Base-by-base conservation (phyloP, 2,329 filamentous ascomycete species). In the Clonostachys solani region DNA sequence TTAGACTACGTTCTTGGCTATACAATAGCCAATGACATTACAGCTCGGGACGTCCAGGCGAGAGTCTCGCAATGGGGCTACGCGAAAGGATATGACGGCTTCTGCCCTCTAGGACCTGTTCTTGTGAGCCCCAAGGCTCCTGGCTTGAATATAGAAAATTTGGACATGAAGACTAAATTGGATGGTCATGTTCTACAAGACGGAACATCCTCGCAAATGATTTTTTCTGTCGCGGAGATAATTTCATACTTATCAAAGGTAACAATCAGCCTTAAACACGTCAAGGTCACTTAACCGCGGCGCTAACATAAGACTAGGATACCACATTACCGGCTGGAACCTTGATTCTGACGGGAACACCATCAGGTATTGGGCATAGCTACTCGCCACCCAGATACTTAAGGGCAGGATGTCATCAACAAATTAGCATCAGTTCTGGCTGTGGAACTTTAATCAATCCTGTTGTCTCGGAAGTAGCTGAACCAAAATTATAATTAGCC, bases 1-100 rank as follows among this genome's bases (percentile, higher is more conserved):
- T 53, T 74, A 18, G 65, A 72, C 44, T 76, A 78, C 49, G 66
- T 82, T 3, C 69, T 81, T 4, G 78, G 78, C 23, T 82, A 81
- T 53, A 80, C 77, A 1, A 70, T 72, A 37, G 73, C 73, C 46
- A 81, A 82, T 58, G 78, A 82, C 57, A 69, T 81, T 1, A 76
- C 72, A 7, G 73, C 72, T 12, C 68, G 78, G 6, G 72, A 72
- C 43, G 71, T 66, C 42, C 78, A 81, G 57, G 70, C 68, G 50
- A 63, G 67, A 6, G 69, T 72, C 48, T 66, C 60, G 43, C 74
- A 78, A 49, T 77, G 74, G 74, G 69, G 69, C 43, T 77, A 70
- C 49, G 72, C 69, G 23, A 77, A 78, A 54, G 71, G 73, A 0
- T 76, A 75, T 45, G 74, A 78, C 52, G 68, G 67, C 12, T 61